Evolutionary conservation across 179 eudicot species (phyloP), one percentile per base, ranked within the genome.

Genomic region (Amaranthus tricolor): DNA sequence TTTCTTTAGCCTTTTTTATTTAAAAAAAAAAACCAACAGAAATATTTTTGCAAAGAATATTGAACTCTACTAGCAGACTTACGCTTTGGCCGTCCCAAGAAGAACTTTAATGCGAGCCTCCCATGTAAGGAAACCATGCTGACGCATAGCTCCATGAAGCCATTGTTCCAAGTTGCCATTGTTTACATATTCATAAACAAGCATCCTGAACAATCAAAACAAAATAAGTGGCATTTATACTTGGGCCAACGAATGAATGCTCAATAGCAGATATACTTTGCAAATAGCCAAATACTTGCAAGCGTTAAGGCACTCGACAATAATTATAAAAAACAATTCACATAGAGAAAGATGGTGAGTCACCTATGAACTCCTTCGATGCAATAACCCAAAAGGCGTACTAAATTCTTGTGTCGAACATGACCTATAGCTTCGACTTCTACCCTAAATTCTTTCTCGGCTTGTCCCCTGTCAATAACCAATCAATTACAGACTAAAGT

Each of bases 351-450:
- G 64, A 78, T 62, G 71, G 73, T 58, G 69, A 68, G 63, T 78
- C 51, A 91, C 98, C 98, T 89, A 82, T 94, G 93, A 79, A 89
- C 89, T 57, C 98, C 98, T 82, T 94, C 98, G 52, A 94, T 89
- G 84, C 98, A 94, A 78, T 94, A 94, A 43, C 98, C 98, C 74
- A 94, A 88, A 83, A 94, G 98, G 54, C 98, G 88, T 69, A 94
- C 98, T 67, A 94, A 86, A 72, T 94, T 94, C 84, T 94, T 94
- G 67, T 94, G 98, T 57, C 98, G 93, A 73, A 92, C 98, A 84
- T 94, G 97, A 61, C 98, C 98, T 73, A 94, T 94, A 31, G 98
- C 98, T 73, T 94, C 98, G 75, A 91, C 98, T 85, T 91, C 98
- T 73, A 90, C 97, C 80, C 96, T 88, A 82, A 94, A 94, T 78